Percentiles rank a stretch among this genome's conserved stretches.
Conservation (phyloP, 225 moss, liverwort and hornwort genomes). For the Neckera pumila region DNA sequence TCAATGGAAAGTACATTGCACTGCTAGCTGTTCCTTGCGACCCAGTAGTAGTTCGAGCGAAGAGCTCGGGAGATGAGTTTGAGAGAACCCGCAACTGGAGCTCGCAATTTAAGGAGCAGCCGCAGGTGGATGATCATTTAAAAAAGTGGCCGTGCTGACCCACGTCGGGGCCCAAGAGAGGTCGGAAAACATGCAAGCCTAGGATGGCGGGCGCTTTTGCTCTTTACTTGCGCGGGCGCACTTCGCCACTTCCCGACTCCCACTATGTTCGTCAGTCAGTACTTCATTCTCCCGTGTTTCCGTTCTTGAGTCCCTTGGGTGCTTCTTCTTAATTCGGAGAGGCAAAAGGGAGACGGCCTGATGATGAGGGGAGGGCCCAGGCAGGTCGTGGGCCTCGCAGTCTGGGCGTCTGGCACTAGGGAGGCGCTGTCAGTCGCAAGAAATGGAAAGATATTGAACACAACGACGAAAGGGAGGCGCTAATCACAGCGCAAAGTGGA, state of each 20-base stretch:
- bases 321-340: background rate
- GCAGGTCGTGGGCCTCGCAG: background rate
- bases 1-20: background rate
- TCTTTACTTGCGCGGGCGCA: background rate
- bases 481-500: background rate
- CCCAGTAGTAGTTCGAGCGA: background rate
- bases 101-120: constrained; percentile 1
- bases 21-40: background rate
- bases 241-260: background rate
- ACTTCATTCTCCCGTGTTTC: background rate
- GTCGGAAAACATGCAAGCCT: background rate
- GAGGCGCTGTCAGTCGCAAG: background rate
- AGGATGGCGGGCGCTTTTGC: background rate
- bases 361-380: background rate
- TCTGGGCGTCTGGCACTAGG: background rate
- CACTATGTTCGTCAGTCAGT: background rate
- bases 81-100: background rate
- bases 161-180: background rate
- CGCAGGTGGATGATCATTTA: background rate
- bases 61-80: background rate
- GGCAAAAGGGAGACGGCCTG: background rate
- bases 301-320: background rate
- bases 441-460: background rate
- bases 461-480: background rate
- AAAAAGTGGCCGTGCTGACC: background rate